Base-by-base conservation (phyloP, 2,329 filamentous ascomycete genomes). In the Nemania sp. region DNA sequence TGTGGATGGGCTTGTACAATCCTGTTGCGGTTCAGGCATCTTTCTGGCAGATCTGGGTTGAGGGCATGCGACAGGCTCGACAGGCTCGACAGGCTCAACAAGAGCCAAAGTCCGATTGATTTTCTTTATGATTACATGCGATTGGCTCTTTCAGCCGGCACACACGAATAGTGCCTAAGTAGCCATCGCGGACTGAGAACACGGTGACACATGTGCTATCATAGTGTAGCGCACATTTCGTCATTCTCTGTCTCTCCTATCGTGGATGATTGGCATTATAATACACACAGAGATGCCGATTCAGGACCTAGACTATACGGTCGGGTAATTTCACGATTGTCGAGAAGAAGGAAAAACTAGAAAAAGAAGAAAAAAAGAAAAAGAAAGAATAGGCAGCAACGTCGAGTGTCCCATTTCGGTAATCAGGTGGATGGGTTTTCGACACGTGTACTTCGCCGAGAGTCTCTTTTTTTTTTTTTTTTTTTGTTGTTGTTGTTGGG, bases 21-120 rank as follows among this genome's bases (percentile, higher is more conserved):
- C 11, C 24, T 43, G 18, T 32, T 2, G 18, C n/a, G n/a, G n/a
- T n/a, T n/a, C n/a, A 26, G 6, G 32, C 32, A 7, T 45, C 55
- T 20, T 65, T 65, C 35, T 65, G 55, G 62, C 13, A 47, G 35
- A 35, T 54, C 49, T 65, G 47, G 55, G 7, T 24, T 20, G n/a
- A 18, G 2, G 62, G 55, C 2, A 58, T 64, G 62, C 52, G 53
- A 29, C 53, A 43, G 41, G 53, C 22, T 24, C n/a, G n/a, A n/a
- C n/a, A n/a, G n/a, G n/a, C 53, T 64, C 20, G 18, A n/a, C n/a
- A n/a, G n/a, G n/a, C n/a, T n/a, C n/a, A n/a, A n/a, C n/a, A 45
- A 45, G 13, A 10, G 18, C 27, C 38, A 45, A 22, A 2, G 10
- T 5, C 11, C 56, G 32, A 41, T 41, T 11, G 24, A 7, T 60